Evolutionary conservation across 2,329 filamentous ascomycete species (phyloP), one percentile per base, ranked within the genome.

Genomic region (Botrytis galanthina): DNA sequence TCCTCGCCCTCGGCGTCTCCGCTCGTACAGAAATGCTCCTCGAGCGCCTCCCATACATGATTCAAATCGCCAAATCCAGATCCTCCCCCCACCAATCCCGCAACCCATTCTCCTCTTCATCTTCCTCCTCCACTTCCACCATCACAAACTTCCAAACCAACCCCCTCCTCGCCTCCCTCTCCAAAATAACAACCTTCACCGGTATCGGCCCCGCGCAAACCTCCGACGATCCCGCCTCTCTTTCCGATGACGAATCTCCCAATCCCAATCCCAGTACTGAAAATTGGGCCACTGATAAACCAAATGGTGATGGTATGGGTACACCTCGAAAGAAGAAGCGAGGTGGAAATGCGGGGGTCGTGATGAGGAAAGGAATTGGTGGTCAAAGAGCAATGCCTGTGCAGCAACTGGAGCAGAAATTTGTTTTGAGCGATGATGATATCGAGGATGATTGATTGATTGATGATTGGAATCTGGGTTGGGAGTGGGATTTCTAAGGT

Each of bases 1-100:
- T 88, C 1, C 83, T 91, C 26, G 88, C 89, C 0, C 86, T 91
- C 2, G 90, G 91, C 61, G 79, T 80, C 35, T 89, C 91, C 5
- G 90, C 91, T 6, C 90, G 90, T 51, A 87, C 87, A 60, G 93
- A 95, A 81, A 87, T 96, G 84, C 83, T 98, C 0, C 87, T 98
- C 37, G 93, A 98, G 76, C 90, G 94, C 14, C 86, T 99, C 0
- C 96, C 96, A 0, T 98, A 97, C 81, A 90, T 96, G 85, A 86
- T 91, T 1, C 87, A 89, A 69, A 93, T 98, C 57, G 75, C 79
- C 82, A 77, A 79, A 73, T 79, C 64, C 60, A 80, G 84, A 37
- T 70, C 71, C 73, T 6, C 63, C 20, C 32, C 46, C 18, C 8
- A n/a, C 35, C 46, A 48, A 39, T 16, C 48, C 35, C 32, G 32